Percentiles rank a stretch among this genome's conserved stretches.
Conservation (phyloP, 352 stramenopile species). For the Globisporangium heterothallicum region DNA sequence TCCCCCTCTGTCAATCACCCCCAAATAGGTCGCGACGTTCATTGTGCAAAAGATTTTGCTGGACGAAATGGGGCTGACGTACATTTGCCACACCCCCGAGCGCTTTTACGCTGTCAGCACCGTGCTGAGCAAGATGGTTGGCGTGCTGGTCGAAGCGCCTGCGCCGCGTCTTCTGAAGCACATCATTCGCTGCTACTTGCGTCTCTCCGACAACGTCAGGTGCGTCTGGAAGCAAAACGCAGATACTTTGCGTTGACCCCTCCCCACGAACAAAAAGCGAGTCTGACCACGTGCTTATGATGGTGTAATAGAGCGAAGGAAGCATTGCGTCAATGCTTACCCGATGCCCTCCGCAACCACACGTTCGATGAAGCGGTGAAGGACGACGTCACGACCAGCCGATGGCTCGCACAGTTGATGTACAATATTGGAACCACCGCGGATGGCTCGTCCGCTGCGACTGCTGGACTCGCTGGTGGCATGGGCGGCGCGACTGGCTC, state of each 20-base stretch:
- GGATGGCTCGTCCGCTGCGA: slow-evolving; percentile 4
- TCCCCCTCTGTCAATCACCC: not conserved
- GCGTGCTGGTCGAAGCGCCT: slow-evolving; percentile 89
- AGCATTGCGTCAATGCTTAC: slow-evolving; percentile 95
- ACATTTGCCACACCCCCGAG: slow-evolving; percentile 98
- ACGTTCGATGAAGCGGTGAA: slow-evolving; percentile 93
- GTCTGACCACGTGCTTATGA: too few relatives aligned
- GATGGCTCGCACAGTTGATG: slow-evolving; percentile 94
- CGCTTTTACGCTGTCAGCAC: slow-evolving; percentile 85
- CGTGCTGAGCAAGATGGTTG: slow-evolving; percentile 97
- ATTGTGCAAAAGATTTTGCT: slow-evolving; percentile 99
- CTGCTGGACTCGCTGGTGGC: not conserved
- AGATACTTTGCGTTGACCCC: too few relatives aligned
- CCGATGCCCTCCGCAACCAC: slow-evolving; percentile 90
- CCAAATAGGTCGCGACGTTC: slow-evolving; percentile 93
- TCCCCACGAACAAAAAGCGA: too few relatives aligned
- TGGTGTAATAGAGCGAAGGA: slow-evolving; percentile 94
- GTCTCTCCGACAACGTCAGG: slow-evolving; percentile 84
- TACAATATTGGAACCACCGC: slow-evolving; percentile 78
- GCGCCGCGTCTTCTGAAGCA: slow-evolving; percentile 97
- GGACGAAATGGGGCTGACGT: slow-evolving; percentile 97
- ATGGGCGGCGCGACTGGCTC: slow-evolving; percentile 13
- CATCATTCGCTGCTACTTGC: slow-evolving; percentile 98
- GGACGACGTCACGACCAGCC: slow-evolving; percentile 95
- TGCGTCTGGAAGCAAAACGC: too few relatives aligned